Evolutionary conservation across 306 rosid species (phyloP), one percentile per base, ranked within the genome.

Genomic region (Astragalus glycyphyllos): DNA sequence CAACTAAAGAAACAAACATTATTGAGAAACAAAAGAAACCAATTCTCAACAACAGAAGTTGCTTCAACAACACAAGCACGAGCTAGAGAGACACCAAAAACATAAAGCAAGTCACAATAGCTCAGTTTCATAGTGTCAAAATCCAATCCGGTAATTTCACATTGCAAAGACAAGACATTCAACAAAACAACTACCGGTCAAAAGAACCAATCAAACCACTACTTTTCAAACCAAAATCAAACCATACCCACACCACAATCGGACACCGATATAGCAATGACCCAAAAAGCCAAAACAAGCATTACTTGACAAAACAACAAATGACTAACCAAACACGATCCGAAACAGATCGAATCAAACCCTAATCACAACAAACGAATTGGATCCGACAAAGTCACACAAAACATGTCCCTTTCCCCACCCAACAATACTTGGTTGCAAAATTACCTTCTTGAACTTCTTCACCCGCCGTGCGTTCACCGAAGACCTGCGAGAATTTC

Each of bases 401-500:
- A 58, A 45, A 70, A 17, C 69, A 66, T 4, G 38, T 5, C 20
- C 48, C 11, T 56, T 57, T 15, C 13, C 13, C 50, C 61, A 48
- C 32, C 48, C 55, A 62, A 20, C 31, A 54, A 81, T 14, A 78
- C 69, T 7, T 58, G 41, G 72, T 41, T 54, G 45, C 11, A 38
- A 70, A 77, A 42, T 79, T 77, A 95, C 99, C 99, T 91, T 95
- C 99, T 81, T 95, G 99, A 55, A 95, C 99, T 82, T 95, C 99
- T 79, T 95, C 99, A 6, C 99, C 99, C 15, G 93, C 99, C 46
- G 99, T 71, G 7, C 99, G 96, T 74, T 95, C 99, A 23, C 99
- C 99, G 71, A 95, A 95, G 1, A 95, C 99, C 90, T 95, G 99
- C 7, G 99, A 91, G 86, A 95, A 95, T 86, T 91, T 95, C 99